Evolutionary conservation across 164 flowering plant species (phyloP).

Genomic region (Magnolia sinica): DNA sequence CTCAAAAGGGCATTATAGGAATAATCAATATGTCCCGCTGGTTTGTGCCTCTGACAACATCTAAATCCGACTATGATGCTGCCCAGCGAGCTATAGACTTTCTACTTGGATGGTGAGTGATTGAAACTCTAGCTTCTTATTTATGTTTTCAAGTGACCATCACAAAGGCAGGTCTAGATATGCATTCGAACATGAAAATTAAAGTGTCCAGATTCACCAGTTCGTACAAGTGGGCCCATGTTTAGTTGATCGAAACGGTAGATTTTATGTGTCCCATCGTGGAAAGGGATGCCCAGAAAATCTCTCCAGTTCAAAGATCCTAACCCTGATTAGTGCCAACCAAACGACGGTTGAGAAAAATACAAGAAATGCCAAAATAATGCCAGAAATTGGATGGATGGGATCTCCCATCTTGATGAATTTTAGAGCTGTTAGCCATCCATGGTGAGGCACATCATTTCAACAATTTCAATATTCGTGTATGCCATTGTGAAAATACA

Average conservation of each 20-base stretch:
- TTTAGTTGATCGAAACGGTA: not conserved
- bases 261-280: not conserved
- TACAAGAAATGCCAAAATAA: no score
- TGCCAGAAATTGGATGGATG: no score
- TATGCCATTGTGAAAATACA: no score
- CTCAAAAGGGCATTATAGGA: conserved; percentile 60
- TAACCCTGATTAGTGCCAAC: no score
- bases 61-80: conserved; percentile 39
- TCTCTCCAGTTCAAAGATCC: no score
- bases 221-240: not conserved
- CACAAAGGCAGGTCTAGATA: not conserved
- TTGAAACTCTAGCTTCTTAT: no score
- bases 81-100: conserved; percentile 49
- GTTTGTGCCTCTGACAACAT: conserved; percentile 36
- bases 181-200: not conserved
- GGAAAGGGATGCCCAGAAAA: no score
- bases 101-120: conserved; percentile 49
- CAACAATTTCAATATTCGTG: no score
- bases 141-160: not conserved
- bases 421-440: no score
- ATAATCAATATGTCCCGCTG: conserved; percentile 27
- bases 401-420: no score
- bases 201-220: not conserved
- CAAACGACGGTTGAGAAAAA: no score
- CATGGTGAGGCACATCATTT: no score